Percentiles rank a stretch among this genome's conserved stretches.
Conservation (phyloP, 495 filamentous ascomycete genomes). For the Talaromyces adpressus region DNA sequence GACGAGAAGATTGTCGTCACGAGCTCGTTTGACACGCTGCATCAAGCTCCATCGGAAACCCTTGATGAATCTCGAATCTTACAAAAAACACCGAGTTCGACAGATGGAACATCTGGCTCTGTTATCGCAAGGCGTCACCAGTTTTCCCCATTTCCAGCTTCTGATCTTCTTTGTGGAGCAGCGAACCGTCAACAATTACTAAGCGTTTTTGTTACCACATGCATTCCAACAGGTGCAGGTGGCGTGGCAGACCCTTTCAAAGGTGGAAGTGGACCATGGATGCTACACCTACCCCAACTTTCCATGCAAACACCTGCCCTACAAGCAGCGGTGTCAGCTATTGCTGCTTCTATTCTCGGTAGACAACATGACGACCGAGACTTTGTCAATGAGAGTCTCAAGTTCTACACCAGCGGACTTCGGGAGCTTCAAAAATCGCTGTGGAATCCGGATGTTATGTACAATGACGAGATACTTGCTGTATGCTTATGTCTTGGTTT, state of each 20-base stretch:
- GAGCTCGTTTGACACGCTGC: constrained; percentile 3
- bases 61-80: not conserved
- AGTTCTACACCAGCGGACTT: constrained; percentile 24
- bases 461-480: constrained; percentile 26
- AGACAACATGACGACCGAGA: constrained; percentile 11
- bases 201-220: constrained; percentile 14
- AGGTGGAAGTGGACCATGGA: constrained; percentile 16
- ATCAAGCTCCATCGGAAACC: not conserved
- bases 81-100: not conserved
- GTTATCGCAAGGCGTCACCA: not conserved
- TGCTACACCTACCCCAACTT: constrained; percentile 16
- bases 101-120: not conserved
- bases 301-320: constrained; percentile 17
- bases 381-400: constrained; percentile 22
- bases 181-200: constrained; percentile 13
- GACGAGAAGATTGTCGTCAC: constrained; percentile 7
- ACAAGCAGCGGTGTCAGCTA: constrained; percentile 18
- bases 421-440: constrained; percentile 27
- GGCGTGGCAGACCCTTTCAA: not conserved
- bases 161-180: not conserved
- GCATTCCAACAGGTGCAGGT: constrained; percentile 3
- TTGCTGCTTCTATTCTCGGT: constrained; percentile 21
- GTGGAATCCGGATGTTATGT: constrained; percentile 17
- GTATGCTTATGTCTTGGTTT: constrained; percentile 25
- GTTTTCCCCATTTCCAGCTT: not conserved